These are phyloP conservation scores for Neurospora sp. DNA, from an alignment of 495 filamentous ascomycete genomes.

Conservation along the genomic window DNA sequence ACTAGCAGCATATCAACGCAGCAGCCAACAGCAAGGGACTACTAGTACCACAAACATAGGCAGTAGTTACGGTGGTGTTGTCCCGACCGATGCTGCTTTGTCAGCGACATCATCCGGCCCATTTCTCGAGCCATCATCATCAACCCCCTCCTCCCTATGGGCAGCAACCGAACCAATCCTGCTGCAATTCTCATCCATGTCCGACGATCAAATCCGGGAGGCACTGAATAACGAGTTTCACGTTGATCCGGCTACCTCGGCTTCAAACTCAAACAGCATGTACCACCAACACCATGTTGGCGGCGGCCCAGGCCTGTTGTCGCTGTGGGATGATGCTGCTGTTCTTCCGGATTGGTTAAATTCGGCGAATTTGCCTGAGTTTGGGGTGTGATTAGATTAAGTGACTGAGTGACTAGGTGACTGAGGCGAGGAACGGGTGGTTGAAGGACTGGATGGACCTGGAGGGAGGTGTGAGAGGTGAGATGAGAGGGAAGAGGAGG, in stretches of 20 bases:
- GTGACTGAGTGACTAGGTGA: too few relatives aligned
- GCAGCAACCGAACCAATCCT: slow-evolving; percentile 33
- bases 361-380: slow-evolving; percentile 39
- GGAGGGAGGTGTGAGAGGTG: not conserved
- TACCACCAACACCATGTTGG: slow-evolving; percentile 18
- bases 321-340: slow-evolving; percentile 40
- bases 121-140: not conserved
- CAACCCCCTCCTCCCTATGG: slow-evolving; percentile 24
- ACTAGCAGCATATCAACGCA: slow-evolving; percentile 1
- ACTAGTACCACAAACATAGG: slow-evolving; percentile 2
- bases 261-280: slow-evolving; percentile 19
- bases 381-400: slow-evolving; percentile 15
- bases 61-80: not conserved
- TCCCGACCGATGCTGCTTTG: slow-evolving; percentile 1
- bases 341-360: slow-evolving; percentile 49
- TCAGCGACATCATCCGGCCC: not conserved
- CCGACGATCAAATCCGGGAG: slow-evolving; percentile 52
- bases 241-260: slow-evolving; percentile 14
- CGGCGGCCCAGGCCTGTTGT: not conserved
- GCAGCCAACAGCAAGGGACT: slow-evolving; percentile 5
- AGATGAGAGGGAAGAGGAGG: not conserved
- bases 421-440: not conserved
- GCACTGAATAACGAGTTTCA: slow-evolving; percentile 50
- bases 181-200: slow-evolving; percentile 55
- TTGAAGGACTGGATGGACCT: not conserved